A percentile compares a stretch with the other conserved stretches of the same genome.
Evolutionary conservation across 495 filamentous ascomycete genomes (phyloP).

Genomic region (Diplogelasinospora grovesii): DNA sequence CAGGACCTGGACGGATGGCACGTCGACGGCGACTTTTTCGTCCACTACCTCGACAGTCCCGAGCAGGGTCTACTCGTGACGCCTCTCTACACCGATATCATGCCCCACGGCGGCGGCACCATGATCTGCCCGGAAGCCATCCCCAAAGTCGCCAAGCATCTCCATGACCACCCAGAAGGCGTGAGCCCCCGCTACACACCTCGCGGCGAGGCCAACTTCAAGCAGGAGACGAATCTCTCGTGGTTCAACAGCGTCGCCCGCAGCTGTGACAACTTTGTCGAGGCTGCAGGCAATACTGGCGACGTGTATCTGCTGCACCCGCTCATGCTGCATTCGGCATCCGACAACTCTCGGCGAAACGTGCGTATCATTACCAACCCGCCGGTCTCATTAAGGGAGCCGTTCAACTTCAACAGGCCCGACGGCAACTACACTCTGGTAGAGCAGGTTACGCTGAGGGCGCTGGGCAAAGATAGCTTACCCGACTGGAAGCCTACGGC

Average conservation of each 20-base stretch:
- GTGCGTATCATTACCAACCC: slow-evolving; percentile 69
- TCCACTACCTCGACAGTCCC: slow-evolving; percentile 66
- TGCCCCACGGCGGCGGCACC: slow-evolving; percentile 58
- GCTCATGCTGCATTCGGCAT: slow-evolving; percentile 65
- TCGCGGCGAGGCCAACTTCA: slow-evolving; percentile 36
- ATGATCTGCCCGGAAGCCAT: slow-evolving; percentile 57
- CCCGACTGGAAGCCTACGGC: slow-evolving; percentile 55
- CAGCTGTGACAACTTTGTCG: slow-evolving; percentile 48
- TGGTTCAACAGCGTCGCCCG: slow-evolving; percentile 51
- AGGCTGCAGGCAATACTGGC: slow-evolving; percentile 57
- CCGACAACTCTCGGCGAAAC: slow-evolving; percentile 51
- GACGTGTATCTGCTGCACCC: slow-evolving; percentile 68
- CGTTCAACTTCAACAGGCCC: slow-evolving; percentile 58
- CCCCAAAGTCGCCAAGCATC: slow-evolving; percentile 47
- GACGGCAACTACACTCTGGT: slow-evolving; percentile 60
- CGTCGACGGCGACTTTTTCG: slow-evolving; percentile 71
- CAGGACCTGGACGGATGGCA: slow-evolving; percentile 58
- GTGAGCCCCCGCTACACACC: slow-evolving; percentile 61
- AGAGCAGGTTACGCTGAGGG: slow-evolving; percentile 57
- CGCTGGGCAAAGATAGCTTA: slow-evolving; percentile 52
- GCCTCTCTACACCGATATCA: slow-evolving; percentile 62
- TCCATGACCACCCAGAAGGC: slow-evolving; percentile 62
- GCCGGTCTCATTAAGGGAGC: slow-evolving; percentile 54
- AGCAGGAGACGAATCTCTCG: slow-evolving; percentile 32
- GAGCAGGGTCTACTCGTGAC: slow-evolving; percentile 68